Percentiles rank a stretch among this genome's conserved stretches.
Evolutionary conservation across 2,329 filamentous ascomycete genomes (phyloP).

Genomic region (Cercospora canescens): DNA sequence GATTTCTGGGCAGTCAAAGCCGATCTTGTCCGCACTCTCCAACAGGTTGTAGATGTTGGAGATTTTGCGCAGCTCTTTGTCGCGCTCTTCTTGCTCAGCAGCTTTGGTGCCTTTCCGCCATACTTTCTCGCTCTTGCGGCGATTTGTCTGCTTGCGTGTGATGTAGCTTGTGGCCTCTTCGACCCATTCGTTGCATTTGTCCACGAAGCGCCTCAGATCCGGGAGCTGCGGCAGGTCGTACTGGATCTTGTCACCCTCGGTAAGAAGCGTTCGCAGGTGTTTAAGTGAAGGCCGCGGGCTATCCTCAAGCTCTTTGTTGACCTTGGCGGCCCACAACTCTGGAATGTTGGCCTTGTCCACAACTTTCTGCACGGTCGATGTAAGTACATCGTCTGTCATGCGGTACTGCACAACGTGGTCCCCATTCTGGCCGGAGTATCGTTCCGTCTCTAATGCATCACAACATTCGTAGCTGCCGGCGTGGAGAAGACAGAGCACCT

Average conservation of each 20-base stretch:
- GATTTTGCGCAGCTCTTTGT: constrained; percentile 82
- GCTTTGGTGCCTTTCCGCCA: constrained; percentile 73
- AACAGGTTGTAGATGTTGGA: constrained; percentile 86
- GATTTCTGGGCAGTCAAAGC: constrained; percentile 93
- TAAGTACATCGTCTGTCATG: constrained; percentile 70
- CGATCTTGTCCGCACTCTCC: constrained; percentile 77
- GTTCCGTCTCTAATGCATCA: constrained; percentile 63
- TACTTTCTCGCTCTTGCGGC: constrained; percentile 88
- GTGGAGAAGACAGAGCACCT: constrained; percentile 79
- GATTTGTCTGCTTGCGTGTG: constrained; percentile 94
- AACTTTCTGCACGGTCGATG: constrained; percentile 69
- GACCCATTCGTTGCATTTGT: constrained; percentile 95
- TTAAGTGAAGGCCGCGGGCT: constrained; percentile 84
- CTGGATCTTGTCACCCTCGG: constrained; percentile 94
- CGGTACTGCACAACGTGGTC: constrained; percentile 78
- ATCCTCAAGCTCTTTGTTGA: constrained; percentile 79
- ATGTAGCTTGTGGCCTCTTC: constrained; percentile 96
- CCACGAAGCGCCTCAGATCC: constrained; percentile 84
- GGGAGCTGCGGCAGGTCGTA: constrained; percentile 82
- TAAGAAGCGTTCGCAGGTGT: constrained; percentile 75
- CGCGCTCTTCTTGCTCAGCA: constrained; percentile 79
- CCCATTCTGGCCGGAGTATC: constrained; percentile 55
- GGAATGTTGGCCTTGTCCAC: constrained; percentile 83
- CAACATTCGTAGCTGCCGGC: constrained; percentile 82
- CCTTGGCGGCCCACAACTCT: constrained; percentile 87